Evolutionary conservation across 2,329 filamentous ascomycete species (phyloP).

Genomic region (Trichothecium sympodiale): DNA sequence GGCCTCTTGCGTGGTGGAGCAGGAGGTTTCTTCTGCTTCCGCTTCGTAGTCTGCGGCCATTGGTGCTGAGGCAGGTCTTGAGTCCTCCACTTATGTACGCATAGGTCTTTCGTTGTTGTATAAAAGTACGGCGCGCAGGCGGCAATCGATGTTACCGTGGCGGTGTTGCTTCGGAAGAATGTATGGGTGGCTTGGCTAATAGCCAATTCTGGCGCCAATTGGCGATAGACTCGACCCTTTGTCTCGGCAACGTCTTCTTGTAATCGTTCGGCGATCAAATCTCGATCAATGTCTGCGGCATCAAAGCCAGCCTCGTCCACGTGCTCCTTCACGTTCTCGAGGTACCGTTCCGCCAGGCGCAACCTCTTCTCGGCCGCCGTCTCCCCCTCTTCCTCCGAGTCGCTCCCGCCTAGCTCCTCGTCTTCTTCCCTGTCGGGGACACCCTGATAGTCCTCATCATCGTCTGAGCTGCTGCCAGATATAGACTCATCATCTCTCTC

Average conservation of each 20-base stretch:
- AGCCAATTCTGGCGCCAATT: conserved; percentile 62
- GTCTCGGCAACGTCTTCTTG: conserved; percentile 86
- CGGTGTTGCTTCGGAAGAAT: conserved; percentile 68
- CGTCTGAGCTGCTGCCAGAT: conserved; percentile 68
- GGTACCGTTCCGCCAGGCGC: conserved; percentile 80
- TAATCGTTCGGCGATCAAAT: conserved; percentile 81
- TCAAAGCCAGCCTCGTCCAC: conserved; percentile 79
- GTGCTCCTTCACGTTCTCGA: conserved; percentile 79
- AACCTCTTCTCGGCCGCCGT: conserved; percentile 82
- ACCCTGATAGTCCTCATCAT: conserved; percentile 37
- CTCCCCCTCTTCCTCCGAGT: conserved; percentile 68
- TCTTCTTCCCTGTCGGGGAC: conserved; percentile 33
- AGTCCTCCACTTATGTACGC: conserved; percentile 81
- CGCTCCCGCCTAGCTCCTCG: conserved; percentile 13
- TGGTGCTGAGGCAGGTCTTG: conserved; percentile 52
- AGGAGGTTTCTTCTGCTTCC: conserved; percentile 45
- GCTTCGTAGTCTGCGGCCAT: conserved; percentile 46
- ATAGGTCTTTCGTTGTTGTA: conserved; percentile 76
- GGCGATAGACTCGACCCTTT: conserved; percentile 81
- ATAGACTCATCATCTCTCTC: conserved; percentile 64
- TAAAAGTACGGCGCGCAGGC: conserved; percentile 73
- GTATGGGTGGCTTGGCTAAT: conserved; percentile 57
- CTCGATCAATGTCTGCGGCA: conserved; percentile 83
- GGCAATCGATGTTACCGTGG: conserved; percentile 69
- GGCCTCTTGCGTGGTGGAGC: conserved; percentile 51